A percentile compares a stretch with the other conserved stretches of the same genome.
phyloP scores from a whole-genome alignment of 225 moss, liverwort and hornwort genomes.

The Pleurozium schreberi region DNA sequence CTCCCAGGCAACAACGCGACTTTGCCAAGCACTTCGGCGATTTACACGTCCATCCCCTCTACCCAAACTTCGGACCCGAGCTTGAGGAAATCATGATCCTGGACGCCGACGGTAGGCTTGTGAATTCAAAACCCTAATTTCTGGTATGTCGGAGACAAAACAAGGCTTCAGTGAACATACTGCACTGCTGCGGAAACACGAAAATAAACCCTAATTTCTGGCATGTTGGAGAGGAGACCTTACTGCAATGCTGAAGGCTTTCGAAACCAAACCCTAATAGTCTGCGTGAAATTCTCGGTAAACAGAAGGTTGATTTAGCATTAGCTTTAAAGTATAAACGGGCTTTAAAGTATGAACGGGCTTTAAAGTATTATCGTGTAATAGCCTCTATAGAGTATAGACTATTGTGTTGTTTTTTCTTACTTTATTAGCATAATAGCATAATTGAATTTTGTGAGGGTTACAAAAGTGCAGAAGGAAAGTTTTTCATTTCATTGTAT shows the following conservation, averaged over 20 bases:
- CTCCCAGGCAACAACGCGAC: conserved; percentile 4
- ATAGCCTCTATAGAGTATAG: too few species aligned
- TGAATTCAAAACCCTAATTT: background rate
- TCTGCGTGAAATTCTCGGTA: background rate
- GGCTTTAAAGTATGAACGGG: background rate
- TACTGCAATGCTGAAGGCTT: background rate
- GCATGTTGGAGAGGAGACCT: background rate
- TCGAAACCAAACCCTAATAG: background rate
- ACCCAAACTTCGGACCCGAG: conserved; percentile 7
- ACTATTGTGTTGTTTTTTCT: background rate
- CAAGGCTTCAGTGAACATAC: too few species aligned
- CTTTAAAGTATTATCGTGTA: background rate
- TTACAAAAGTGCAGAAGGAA: too few species aligned
- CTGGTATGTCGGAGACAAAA: background rate
- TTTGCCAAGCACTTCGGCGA: conserved; percentile 10
- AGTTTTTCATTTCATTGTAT: too few species aligned
- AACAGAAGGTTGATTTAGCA: background rate
- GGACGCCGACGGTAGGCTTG: background rate
- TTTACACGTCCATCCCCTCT: conserved; percentile 13
- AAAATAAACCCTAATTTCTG: background rate
- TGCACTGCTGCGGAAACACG: too few species aligned
- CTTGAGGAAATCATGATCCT: conserved; percentile 14
- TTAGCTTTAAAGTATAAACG: background rate
- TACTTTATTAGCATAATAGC: too few species aligned
- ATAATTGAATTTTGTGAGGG: too few species aligned